Conservation (phyloP, 2,329 filamentous ascomycete genomes). For the Aspergillus udagawae region DNA sequence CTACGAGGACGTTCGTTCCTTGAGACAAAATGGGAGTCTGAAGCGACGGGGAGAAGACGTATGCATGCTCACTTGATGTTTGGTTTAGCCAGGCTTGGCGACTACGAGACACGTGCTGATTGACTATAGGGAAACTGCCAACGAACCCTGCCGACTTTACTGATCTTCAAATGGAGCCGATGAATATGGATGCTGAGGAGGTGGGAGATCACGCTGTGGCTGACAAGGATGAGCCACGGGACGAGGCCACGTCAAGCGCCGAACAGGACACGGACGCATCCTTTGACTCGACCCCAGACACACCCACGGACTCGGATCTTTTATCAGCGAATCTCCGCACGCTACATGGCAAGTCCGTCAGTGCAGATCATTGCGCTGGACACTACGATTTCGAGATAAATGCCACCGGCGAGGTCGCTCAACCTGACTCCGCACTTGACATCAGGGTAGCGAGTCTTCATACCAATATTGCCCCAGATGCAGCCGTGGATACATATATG, state of each 20-base stretch:
- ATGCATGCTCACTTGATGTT: slow-evolving; percentile 1
- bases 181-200: slow-evolving; percentile 7
- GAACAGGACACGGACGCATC: slow-evolving; percentile 15
- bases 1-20: slow-evolving; percentile 33
- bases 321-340: slow-evolving; percentile 15
- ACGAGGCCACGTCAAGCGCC: slow-evolving; percentile 17
- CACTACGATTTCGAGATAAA: slow-evolving; percentile 11
- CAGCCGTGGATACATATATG: slow-evolving; percentile 7
- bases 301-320: slow-evolving; percentile 6
- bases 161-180: slow-evolving; percentile 9
- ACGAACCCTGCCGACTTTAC: slow-evolving; percentile 6
- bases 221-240: slow-evolving; percentile 4
- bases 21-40: slow-evolving; percentile 40
- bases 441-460: background rate
- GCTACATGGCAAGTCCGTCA: slow-evolving; percentile 17
- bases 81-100: background rate
- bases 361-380: slow-evolving; percentile 4
- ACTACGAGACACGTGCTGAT: slow-evolving; percentile 6
- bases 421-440: slow-evolving; percentile 1
- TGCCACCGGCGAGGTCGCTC: slow-evolving; percentile 3
- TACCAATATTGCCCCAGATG: background rate
- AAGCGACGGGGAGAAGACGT: slow-evolving; percentile 29
- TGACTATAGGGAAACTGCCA: slow-evolving; percentile 20
- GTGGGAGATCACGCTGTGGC: slow-evolving; percentile 5
- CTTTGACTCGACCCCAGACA: slow-evolving; percentile 9